Conservation (phyloP, 345 rosid species). For the Eucalyptus sideroxylon region DNA sequence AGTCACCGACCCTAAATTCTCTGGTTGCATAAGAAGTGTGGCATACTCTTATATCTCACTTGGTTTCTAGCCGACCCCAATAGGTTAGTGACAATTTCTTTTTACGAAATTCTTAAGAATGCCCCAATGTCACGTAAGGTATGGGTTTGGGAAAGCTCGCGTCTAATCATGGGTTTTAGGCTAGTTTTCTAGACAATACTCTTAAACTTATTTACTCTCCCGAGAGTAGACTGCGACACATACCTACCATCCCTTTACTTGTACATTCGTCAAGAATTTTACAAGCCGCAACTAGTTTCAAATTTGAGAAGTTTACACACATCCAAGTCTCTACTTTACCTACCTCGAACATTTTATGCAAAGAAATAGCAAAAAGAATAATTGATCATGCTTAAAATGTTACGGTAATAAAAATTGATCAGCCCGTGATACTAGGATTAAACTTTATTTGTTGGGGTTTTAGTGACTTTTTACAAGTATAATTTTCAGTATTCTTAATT, state of each 20-base stretch:
- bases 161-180: no score
- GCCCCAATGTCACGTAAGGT: rapidly evolving
- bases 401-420: neutral
- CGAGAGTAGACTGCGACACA: rapidly evolving
- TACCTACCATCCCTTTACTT: constrained; percentile 57
- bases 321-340: constrained; percentile 29
- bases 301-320: constrained; percentile 28
- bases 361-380: neutral
- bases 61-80: rapidly evolving
- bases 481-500: neutral
- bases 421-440: rapidly evolving
- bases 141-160: rapidly evolving
- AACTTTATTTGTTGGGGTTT: neutral
- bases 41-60: no score
- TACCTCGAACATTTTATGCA: constrained; percentile 64
- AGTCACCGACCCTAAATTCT: no score
- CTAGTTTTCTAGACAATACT: rapidly evolving
- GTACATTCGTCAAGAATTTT: constrained; percentile 34
- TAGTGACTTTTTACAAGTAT: no score
- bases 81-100: no score
- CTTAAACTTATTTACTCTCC: rapidly evolving
- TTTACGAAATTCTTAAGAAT: no score
- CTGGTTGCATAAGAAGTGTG: rapidly evolving
- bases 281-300: neutral
- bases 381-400: neutral